Conservation (phyloP, 805 yeast species). For the Lachancea lanzarotensis region DNA sequence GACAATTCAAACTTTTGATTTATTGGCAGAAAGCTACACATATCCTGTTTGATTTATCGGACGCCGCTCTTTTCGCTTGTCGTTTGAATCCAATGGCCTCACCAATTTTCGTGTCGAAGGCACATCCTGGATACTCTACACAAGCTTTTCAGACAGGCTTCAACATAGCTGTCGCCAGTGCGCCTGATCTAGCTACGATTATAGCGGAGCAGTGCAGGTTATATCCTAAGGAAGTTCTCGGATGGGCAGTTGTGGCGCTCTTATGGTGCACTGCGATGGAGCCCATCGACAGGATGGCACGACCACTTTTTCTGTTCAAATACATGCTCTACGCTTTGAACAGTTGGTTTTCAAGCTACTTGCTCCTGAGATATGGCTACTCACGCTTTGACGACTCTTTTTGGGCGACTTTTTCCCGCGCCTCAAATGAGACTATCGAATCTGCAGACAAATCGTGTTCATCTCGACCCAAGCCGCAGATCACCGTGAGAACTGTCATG, state of each 20-base stretch:
- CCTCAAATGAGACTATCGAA: neutral
- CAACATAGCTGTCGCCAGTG: constrained; percentile 36
- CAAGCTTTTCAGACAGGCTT: constrained; percentile 46
- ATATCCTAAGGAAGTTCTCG: neutral
- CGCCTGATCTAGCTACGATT: constrained; percentile 37
- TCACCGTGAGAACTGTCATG: too few relatives aligned
- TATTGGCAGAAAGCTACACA: neutral
- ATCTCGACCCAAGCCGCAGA: neutral
- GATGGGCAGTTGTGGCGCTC: neutral
- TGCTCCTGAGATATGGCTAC: neutral
- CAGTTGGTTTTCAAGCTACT: neutral
- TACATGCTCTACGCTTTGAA: neutral
- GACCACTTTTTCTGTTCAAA: neutral
- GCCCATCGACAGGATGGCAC: neutral
- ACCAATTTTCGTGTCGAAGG: constrained; percentile 51
- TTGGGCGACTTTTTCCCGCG: constrained; percentile 1
- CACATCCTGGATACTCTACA: constrained; percentile 48
- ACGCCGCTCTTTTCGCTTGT: too few relatives aligned
- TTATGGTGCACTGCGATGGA: neutral
- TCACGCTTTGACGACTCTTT: neutral
- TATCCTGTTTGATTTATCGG: too few relatives aligned
- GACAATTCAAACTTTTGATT: neutral
- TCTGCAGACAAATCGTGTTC: neutral
- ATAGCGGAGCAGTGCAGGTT: constrained; percentile 21
- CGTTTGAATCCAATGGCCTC: too few relatives aligned